Evolutionary conservation across 495 filamentous ascomycete genomes (phyloP), one percentile per base, ranked within the genome.

Genomic region (Hypoxylon subgilvum): DNA sequence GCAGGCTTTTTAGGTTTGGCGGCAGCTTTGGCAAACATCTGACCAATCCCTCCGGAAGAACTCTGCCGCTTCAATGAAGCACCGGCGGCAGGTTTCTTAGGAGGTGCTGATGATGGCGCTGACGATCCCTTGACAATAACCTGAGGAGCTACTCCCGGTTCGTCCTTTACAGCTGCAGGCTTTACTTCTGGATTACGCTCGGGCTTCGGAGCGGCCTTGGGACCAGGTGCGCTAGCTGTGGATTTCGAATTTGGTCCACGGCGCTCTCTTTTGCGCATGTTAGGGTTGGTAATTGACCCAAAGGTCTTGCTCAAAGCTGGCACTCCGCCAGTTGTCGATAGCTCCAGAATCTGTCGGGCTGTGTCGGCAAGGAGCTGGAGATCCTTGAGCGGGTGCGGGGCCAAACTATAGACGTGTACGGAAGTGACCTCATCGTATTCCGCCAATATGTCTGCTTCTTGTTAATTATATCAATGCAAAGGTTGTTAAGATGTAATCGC

Each of bases 391-490:
- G 83, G 76, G 22, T 84, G 79, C 1, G 89, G 82, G 28, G 87
- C 87, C 32, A 97, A 59, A 67, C 91, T 96, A 72, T 97, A 97
- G 40, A 97, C 74, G 66, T 96, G 90, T 47, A 96, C 86, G 2
- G 87, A 88, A 0, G 76, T 78, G 50, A 96, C 84, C 17, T 83
- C 77, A 30, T 87, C 77, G 53, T 91, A 96, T 10, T 83, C 81
- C 12, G 76, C 69, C 52, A 91, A 86, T 0, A 80, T 75, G 69
- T 84, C 91, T 96, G 57, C 16, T 17, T 16, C 13, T 7, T 38
- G 16, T 70, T 55, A 71, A 52, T 27, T 50, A 27, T 6, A 44
- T 31, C 6, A 13, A n/a, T n/a, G n/a, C n/a, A n/a, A n/a, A n/a
- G n/a, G n/a, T n/a, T n/a, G n/a, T n/a, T n/a, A n/a, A n/a, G n/a